These are phyloP conservation scores for Neurospora hispaniola DNA, from an alignment of 495 filamentous ascomycete species.

Conservation along the genomic window DNA sequence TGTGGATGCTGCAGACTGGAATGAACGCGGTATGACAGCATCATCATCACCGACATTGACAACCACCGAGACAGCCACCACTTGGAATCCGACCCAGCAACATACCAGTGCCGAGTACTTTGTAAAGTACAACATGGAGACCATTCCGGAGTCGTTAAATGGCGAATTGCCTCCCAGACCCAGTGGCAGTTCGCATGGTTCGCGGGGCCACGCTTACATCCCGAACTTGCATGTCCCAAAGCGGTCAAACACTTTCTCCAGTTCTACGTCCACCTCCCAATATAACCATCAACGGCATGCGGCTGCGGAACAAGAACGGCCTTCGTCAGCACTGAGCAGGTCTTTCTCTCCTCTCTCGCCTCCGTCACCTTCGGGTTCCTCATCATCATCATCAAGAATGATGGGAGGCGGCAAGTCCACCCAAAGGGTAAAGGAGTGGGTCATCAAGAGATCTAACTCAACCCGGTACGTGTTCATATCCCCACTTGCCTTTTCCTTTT, in stretches of 20 bases:
- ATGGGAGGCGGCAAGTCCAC: conserved; percentile 8
- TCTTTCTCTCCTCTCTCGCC: neutral
- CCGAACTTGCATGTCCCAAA: neutral
- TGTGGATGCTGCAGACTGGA: neutral
- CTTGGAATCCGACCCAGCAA: neutral
- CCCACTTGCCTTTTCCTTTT: neutral
- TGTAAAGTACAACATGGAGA: neutral
- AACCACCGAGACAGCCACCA: neutral
- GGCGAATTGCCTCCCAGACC: neutral
- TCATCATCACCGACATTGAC: neutral
- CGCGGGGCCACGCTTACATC: neutral
- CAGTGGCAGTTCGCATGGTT: neutral
- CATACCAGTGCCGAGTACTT: neutral
- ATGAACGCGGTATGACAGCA: neutral
- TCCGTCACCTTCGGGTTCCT: neutral
- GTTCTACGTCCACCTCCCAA: neutral
- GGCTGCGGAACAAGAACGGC: neutral
- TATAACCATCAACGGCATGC: neutral
- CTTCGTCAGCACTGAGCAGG: neutral
- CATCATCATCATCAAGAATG: neutral
- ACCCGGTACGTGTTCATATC: conserved; percentile 7
- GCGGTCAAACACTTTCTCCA: neutral
- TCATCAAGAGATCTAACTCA: conserved; percentile 20
- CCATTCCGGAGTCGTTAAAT: neutral
- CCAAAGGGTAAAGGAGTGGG: conserved; percentile 17